phyloP scores from a whole-genome alignment of 1,284 basidiomycete genomes.

The Austroboletus niveus region DNA sequence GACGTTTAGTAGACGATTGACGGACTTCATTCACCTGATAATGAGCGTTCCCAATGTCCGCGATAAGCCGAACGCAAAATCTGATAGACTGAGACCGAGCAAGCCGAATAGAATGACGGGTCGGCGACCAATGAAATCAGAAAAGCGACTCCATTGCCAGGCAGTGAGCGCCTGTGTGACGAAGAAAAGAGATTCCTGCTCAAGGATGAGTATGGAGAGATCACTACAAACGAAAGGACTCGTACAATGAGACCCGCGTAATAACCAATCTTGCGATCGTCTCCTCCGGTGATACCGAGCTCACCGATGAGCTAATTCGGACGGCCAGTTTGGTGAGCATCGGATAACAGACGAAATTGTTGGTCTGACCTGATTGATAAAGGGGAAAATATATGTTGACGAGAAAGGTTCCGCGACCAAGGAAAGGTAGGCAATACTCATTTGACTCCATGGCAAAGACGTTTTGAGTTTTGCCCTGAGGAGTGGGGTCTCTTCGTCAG shows the following conservation, averaged over 20 bases:
- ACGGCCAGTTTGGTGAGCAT: not conserved
- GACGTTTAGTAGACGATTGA: no score
- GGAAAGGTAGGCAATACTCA: conserved; percentile 16
- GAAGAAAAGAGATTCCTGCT: no score
- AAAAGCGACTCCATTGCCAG: conserved; percentile 71
- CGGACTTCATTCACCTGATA: conserved; percentile 44
- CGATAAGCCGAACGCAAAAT: conserved; percentile 72
- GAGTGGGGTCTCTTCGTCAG: conserved; percentile 21
- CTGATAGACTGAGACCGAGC: conserved; percentile 62
- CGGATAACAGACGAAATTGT: not conserved
- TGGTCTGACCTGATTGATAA: conserved; percentile 29
- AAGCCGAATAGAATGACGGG: conserved; percentile 69
- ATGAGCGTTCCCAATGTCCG: conserved; percentile 63
- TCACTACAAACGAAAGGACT: no score
- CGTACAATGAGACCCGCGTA: no score
- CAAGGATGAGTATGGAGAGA: no score
- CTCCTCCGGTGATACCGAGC: conserved; percentile 34
- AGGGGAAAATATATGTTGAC: conserved; percentile 27
- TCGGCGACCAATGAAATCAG: conserved; percentile 69
- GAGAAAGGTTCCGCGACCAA: conserved; percentile 26
- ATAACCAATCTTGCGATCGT: no score
- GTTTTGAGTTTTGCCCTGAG: conserved; percentile 19
- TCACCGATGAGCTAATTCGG: conserved; percentile 32
- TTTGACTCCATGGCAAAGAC: conserved; percentile 25
- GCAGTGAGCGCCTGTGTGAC: no score